Base-by-base conservation (phyloP, 306 rosid genomes). In the Astragalus glycyphyllos region DNA sequence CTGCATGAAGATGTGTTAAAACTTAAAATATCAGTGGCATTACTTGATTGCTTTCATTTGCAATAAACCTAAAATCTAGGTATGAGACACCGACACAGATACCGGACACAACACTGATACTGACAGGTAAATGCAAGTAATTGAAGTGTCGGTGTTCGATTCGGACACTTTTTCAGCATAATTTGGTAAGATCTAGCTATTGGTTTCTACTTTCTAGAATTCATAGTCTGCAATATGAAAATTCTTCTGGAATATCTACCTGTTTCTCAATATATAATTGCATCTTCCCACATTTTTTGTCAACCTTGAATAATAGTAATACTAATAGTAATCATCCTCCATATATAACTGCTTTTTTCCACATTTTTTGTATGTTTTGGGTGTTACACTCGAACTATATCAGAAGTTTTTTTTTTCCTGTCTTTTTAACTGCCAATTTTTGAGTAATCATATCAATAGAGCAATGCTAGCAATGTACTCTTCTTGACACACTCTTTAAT, bases 21-120 rank as follows among this genome's bases (percentile, higher is more conserved):
- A 20, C 54, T 16, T 37, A 11, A 44, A 41, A 20, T 63, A 5
- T 16, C 38, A 11, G 32, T 45, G 49, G 38, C 17, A 17, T 57
- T 64, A 32, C n/a, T n/a, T n/a, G 42, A 6, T 60, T 49, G 59
- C 15, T 38, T 78, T 62, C 74, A 69, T 63, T 66, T 42, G 40
- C 61, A 37, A 58, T 5, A 41, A 58, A 20, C 56, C 74, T 55
- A 38, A 29, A 60, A 9, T 69, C 38, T 11, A 57, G 78, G 61
- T n/a, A n/a, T n/a, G n/a, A n/a, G n/a, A n/a, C n/a, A n/a, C n/a
- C n/a, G n/a, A n/a, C n/a, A n/a, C n/a, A n/a, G n/a, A n/a, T n/a
- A n/a, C n/a, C n/a, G n/a, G n/a, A n/a, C n/a, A n/a, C n/a, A n/a
- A n/a, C n/a, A n/a, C n/a, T n/a, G n/a, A n/a, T n/a, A n/a, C n/a